Evolutionary conservation across 2,329 filamentous ascomycete genomes (phyloP).

Genomic region (Ilyonectria mors-panacis): DNA sequence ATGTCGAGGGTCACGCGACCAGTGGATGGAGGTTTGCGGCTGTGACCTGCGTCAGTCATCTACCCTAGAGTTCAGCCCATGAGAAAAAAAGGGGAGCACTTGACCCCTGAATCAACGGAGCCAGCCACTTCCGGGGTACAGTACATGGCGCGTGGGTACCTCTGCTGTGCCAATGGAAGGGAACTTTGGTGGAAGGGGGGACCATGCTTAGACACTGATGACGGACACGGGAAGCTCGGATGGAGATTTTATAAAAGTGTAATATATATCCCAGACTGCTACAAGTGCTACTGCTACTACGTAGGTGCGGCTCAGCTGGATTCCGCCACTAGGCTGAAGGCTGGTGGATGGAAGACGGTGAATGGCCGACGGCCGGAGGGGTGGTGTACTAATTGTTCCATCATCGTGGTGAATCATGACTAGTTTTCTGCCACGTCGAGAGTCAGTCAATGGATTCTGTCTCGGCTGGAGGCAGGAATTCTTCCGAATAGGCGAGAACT

Average conservation of each 20-base stretch:
- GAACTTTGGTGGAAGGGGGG: not conserved
- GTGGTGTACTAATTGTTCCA: no score
- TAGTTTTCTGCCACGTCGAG: not conserved
- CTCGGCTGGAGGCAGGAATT: slow-evolving; percentile 2
- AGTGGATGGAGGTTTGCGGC: not conserved
- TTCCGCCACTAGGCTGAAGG: not conserved
- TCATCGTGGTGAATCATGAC: not conserved
- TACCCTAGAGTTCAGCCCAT: not conserved
- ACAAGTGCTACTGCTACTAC: not conserved
- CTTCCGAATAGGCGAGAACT: slow-evolving; percentile 6
- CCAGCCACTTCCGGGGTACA: slow-evolving; percentile 6
- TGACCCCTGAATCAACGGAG: slow-evolving; percentile 2
- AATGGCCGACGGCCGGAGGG: no score
- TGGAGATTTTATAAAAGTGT: slow-evolving; percentile 4
- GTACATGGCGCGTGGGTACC: not conserved
- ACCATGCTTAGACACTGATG: not conserved
- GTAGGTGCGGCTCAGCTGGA: not conserved
- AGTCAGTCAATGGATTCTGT: slow-evolving; percentile 11
- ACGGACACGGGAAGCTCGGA: slow-evolving; percentile 1
- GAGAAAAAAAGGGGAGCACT: not conserved
- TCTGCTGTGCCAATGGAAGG: not conserved
- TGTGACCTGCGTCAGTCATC: not conserved
- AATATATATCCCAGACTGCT: not conserved
- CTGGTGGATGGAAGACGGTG: not conserved
- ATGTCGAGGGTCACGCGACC: not conserved